Percentiles rank a stretch among this genome's conserved stretches.
Evolutionary conservation across 352 stramenopile genomes (phyloP).

Genomic region (Phytopythium helicoides): DNA sequence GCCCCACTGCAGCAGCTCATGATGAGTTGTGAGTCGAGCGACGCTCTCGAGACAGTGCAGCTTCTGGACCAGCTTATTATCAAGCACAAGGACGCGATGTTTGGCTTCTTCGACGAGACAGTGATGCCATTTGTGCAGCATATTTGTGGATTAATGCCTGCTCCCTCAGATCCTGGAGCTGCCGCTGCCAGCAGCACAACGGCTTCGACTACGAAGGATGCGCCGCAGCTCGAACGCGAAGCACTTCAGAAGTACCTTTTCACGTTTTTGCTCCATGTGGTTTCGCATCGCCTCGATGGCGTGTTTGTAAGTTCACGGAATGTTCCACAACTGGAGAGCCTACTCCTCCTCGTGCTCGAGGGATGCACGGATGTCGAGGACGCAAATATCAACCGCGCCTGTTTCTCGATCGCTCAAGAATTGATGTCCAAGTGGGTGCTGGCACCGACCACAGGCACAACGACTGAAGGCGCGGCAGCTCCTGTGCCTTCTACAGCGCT

Average conservation of each 20-base stretch:
- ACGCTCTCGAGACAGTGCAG: conserved; percentile 83
- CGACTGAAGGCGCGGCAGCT: conserved; percentile 9
- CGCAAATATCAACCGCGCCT: conserved; percentile 68
- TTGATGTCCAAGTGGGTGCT: conserved; percentile 63
- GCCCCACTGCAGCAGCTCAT: conserved; percentile 67
- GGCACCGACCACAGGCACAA: conserved; percentile 22
- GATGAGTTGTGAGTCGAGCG: conserved; percentile 56
- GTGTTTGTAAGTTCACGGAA: conserved; percentile 75
- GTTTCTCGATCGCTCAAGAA: conserved; percentile 75
- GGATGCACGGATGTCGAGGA: conserved; percentile 66
- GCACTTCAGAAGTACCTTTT: conserved; percentile 81
- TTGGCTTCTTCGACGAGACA: conserved; percentile 63
- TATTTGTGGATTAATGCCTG: conserved; percentile 64
- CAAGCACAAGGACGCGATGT: conserved; percentile 74
- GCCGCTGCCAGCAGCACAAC: conserved; percentile 19
- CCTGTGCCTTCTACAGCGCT: conserved; percentile 22
- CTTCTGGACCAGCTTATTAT: conserved; percentile 85
- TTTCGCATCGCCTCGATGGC: conserved; percentile 60
- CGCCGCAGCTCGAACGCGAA: conserved; percentile 71
- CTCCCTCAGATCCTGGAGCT: conserved; percentile 8
- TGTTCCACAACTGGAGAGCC: conserved; percentile 52
- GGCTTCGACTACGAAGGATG: conserved; percentile 64
- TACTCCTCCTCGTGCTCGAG: conserved; percentile 69
- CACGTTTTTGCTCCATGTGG: conserved; percentile 73
- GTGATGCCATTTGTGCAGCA: conserved; percentile 73